Base-by-base conservation (phyloP, 139 green algal species). In the Zygnema cylindricum region DNA sequence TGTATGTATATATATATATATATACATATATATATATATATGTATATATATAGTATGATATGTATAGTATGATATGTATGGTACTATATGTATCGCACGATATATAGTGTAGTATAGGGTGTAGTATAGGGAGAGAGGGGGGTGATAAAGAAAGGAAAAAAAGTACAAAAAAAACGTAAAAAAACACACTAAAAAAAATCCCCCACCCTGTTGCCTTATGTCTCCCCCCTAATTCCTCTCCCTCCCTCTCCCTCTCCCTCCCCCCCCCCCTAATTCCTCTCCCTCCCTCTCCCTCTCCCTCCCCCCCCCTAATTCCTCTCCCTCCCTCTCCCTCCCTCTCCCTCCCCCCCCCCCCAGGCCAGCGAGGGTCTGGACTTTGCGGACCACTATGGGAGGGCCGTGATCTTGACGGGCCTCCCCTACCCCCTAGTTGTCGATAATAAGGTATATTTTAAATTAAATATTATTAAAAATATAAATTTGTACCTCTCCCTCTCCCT, bases 281-380 rank as follows among this genome's bases (percentile, higher is more conserved):
- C 57, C 30, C 30, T 73, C 30, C 57, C 57, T 73, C 30, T 25
- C 57, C 57, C 57, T 30, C 57, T 73, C 57, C 57, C 57, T 73
- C 57, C 30, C 57, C 57, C 25, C 25, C 57, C 57, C 57, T 73
- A 25, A 35, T 30, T 30, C 57, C 57, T 73, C 30, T 30, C 57
- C 57, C 57, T 73, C 57, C 30, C 57, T 30, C 57, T 73, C 57
- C 30, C 57, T 73, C 57, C 25, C 57, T 73, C 57, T 30, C 57
- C 25, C 57, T 25, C 57, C 57, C 57, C 25, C 57, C 30, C 30
- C 57, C 77, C 7, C 41, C 86, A 98, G 94, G 96, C 97, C 0
- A 98, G 95, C 85, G 97, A 99, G 93, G 97, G 97, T 16, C 93
- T 99, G 36, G 97, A 99, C 92, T 99, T 99, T 86, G 95, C 93